Evolutionary conservation across 257 asterid species (phyloP).

Genomic region (Nicotiana otophora): DNA sequence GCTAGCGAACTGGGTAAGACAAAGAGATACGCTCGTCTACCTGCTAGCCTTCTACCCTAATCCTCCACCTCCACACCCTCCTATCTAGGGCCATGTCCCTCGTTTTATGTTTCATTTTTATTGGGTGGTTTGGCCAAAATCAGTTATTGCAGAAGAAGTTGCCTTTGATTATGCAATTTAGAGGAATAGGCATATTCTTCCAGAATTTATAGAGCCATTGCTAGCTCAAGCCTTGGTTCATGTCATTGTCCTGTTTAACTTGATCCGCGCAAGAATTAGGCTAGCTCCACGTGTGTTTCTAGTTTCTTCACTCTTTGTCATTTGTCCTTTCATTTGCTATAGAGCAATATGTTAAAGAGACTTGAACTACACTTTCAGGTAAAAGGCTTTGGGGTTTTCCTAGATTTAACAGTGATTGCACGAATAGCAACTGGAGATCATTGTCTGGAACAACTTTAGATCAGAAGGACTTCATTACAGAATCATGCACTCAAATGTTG

Average conservation of each 20-base stretch:
- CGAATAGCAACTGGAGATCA: constrained; percentile 41
- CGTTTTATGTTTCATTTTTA: background rate
- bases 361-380: constrained; percentile 35
- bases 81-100: background rate
- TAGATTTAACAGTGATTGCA: constrained; percentile 53
- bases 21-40: too few species aligned
- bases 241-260: background rate
- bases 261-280: background rate
- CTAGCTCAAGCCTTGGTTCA: background rate
- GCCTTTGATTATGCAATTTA: too few species aligned
- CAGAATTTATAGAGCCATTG: background rate
- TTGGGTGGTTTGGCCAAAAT: background rate
- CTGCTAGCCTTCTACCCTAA: too few species aligned
- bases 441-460: constrained; percentile 50
- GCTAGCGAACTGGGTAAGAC: too few species aligned
- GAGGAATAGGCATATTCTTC: background rate
- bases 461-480: constrained; percentile 63
- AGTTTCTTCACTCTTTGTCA: background rate
- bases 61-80: too few species aligned
- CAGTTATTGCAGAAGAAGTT: too few species aligned
- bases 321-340: background rate
- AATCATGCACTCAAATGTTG: constrained; percentile 61
- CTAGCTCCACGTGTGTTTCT: background rate
- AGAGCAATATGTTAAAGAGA: background rate
- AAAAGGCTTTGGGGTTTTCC: constrained; percentile 53